Percentiles rank a stretch among this genome's conserved stretches.
phyloP scores from a whole-genome alignment of 192 early-diverging fungal genomes.

The Dimargaris cristalligena region DNA sequence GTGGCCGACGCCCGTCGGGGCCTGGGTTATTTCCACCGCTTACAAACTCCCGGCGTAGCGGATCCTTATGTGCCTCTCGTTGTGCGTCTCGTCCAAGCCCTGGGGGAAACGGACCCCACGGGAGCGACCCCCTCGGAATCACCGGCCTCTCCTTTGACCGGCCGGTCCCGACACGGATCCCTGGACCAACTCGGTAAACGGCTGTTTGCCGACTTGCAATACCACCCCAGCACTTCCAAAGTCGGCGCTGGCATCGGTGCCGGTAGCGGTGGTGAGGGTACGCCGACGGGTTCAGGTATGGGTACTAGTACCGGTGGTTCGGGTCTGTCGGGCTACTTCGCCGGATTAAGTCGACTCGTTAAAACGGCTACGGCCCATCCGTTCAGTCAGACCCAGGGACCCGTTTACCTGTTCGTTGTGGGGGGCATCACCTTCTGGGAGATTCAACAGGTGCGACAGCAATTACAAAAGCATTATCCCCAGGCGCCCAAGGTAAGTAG shows the following conservation, averaged over 20 bases:
- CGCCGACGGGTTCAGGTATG: too few species aligned
- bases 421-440: slow-evolving; percentile 11
- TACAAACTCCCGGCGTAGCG: not conserved
- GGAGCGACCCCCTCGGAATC: not conserved
- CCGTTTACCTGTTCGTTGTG: not conserved
- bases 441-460: not conserved
- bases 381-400: not conserved
- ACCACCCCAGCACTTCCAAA: too few species aligned
- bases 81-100: not conserved
- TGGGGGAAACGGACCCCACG: not conserved
- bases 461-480: not conserved
- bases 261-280: too few species aligned
- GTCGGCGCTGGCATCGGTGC: too few species aligned
- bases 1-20: not conserved
- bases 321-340: too few species aligned
- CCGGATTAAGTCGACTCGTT: slow-evolving; percentile 2
- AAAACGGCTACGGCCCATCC: not conserved
- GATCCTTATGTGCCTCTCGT: slow-evolving; percentile 2
- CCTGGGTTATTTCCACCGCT: not conserved
- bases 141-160: not conserved
- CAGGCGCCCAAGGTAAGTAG: slow-evolving; percentile 2
- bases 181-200: not conserved
- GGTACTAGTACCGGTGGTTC: too few species aligned
- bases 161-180: not conserved
- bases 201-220: slow-evolving; percentile 1